These are phyloP conservation scores for Neoscytalidium dimidiatum DNA, from an alignment of 2,329 filamentous ascomycete genomes.

Conservation along the genomic window DNA sequence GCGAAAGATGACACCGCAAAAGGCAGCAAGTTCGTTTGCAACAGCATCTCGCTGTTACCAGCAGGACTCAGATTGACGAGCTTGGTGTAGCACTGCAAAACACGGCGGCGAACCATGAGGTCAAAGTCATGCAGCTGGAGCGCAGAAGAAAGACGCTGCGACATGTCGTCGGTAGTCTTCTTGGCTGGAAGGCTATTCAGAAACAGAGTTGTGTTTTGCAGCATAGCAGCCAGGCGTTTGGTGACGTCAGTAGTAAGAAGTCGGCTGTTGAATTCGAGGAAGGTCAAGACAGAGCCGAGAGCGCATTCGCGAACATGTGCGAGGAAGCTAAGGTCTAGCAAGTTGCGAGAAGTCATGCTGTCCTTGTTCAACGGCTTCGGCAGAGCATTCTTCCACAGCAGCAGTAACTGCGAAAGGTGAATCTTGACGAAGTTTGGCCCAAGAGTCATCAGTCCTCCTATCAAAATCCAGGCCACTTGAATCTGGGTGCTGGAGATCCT, in stretches of 20 bases:
- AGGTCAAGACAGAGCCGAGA: slow-evolving; percentile 85
- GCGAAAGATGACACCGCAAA: slow-evolving; percentile 89
- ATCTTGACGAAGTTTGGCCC: slow-evolving; percentile 99
- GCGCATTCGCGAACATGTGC: slow-evolving; percentile 95
- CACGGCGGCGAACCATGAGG: slow-evolving; percentile 87
- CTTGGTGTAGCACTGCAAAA: slow-evolving; percentile 93
- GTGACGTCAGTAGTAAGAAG: slow-evolving; percentile 92
- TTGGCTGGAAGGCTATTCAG: slow-evolving; percentile 80
- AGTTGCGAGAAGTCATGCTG: slow-evolving; percentile 78
- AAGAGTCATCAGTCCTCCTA: slow-evolving; percentile 93
- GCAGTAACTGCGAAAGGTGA: slow-evolving; percentile 86
- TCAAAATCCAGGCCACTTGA: slow-evolving; percentile 96
- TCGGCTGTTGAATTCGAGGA: slow-evolving; percentile 89
- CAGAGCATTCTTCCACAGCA: slow-evolving; percentile 96
- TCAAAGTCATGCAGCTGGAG: slow-evolving; percentile 88
- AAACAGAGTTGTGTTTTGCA: slow-evolving; percentile 91
- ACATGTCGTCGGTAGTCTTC: slow-evolving; percentile 83
- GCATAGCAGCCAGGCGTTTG: slow-evolving; percentile 87
- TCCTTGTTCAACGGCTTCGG: slow-evolving; percentile 94
- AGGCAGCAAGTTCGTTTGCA: slow-evolving; percentile 89
- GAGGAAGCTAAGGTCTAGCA: slow-evolving; percentile 88
- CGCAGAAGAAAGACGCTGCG: slow-evolving; percentile 79
- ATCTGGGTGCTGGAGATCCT: slow-evolving; percentile 92
- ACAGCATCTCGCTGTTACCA: slow-evolving; percentile 79
- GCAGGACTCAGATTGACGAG: slow-evolving; percentile 85